A percentile compares a stretch with the other conserved stretches of the same genome.
Evolutionary conservation across 768 basidiomycete species (phyloP).

Genomic region (Imleria badia): DNA sequence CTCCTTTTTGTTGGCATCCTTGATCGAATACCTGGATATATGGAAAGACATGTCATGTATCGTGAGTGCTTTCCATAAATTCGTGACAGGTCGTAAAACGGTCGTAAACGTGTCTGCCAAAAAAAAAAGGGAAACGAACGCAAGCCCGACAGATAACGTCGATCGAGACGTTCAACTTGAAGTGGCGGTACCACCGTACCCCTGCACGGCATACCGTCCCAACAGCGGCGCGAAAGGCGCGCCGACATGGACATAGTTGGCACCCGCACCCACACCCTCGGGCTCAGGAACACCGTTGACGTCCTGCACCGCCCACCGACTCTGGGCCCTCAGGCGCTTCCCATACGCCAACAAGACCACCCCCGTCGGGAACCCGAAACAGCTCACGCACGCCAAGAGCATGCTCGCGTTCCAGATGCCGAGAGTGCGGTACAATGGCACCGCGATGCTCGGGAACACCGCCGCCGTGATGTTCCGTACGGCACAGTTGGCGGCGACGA

Average conservation of each 20-base stretch:
- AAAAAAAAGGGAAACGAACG: neutral
- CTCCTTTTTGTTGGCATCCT: no score
- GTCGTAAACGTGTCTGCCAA: neutral
- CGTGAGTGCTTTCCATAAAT: neutral
- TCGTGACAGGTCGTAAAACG: neutral
- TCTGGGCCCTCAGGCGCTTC: slow-evolving; percentile 19
- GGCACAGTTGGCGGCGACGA: slow-evolving; percentile 28
- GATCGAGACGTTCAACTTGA: neutral
- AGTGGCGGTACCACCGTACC: slow-evolving; percentile 18
- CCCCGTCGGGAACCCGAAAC: slow-evolving; percentile 22
- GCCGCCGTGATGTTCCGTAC: slow-evolving; percentile 22
- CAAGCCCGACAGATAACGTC: neutral
- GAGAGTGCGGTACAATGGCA: slow-evolving; percentile 22
- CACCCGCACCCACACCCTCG: neutral
- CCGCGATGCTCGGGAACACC: slow-evolving; percentile 24
- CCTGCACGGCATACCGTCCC: slow-evolving; percentile 2
- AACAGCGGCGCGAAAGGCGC: slow-evolving; percentile 14
- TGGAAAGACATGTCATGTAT: neutral
- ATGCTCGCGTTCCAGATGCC: slow-evolving; percentile 21
- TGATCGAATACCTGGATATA: no score
- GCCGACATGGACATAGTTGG: neutral
- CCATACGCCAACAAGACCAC: slow-evolving; percentile 22
- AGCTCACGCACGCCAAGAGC: slow-evolving; percentile 23
- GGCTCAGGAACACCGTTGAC: neutral
- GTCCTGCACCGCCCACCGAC: slow-evolving; percentile 29